A percentile compares a stretch with the other conserved stretches of the same genome.
phyloP scores from a whole-genome alignment of 148 eudicot species.

The Rhododendron simsii region DNA sequence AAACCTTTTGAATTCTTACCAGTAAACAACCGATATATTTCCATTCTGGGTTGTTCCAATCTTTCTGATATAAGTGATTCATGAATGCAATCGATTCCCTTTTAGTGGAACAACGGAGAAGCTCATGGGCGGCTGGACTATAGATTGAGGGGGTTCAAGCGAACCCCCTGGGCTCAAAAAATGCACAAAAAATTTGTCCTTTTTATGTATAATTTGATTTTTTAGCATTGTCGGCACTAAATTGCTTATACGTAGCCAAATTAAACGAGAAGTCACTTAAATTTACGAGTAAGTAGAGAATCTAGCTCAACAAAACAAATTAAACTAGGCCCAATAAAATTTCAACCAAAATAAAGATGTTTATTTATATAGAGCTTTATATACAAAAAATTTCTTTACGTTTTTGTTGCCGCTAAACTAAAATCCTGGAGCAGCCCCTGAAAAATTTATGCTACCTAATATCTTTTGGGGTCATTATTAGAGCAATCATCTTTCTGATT shows the following conservation, averaged over 20 bases:
- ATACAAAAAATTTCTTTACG: too few species aligned
- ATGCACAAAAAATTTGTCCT: neutral
- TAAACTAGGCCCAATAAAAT: too few species aligned
- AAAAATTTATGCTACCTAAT: neutral
- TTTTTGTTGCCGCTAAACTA: neutral
- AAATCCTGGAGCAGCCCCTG: neutral
- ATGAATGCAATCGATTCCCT: neutral
- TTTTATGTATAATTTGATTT: too few species aligned
- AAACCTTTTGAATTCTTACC: neutral
- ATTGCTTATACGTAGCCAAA: neutral
- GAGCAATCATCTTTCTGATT: neutral
- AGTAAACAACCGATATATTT: neutral
- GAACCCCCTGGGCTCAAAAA: neutral
- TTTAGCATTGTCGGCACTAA: neutral
- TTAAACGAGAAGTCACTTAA: neutral
- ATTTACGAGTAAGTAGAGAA: too few species aligned
- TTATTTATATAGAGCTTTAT: too few species aligned
- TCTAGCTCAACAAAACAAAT: too few species aligned
- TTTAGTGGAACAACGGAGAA: neutral
- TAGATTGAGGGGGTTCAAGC: neutral
- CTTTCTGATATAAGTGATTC: neutral
- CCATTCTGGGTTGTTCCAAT: neutral
- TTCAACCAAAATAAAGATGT: too few species aligned
- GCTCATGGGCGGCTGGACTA: neutral
- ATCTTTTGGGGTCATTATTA: neutral